Base-by-base conservation (phyloP, 306 rosid species). In the Urtica urens region DNA sequence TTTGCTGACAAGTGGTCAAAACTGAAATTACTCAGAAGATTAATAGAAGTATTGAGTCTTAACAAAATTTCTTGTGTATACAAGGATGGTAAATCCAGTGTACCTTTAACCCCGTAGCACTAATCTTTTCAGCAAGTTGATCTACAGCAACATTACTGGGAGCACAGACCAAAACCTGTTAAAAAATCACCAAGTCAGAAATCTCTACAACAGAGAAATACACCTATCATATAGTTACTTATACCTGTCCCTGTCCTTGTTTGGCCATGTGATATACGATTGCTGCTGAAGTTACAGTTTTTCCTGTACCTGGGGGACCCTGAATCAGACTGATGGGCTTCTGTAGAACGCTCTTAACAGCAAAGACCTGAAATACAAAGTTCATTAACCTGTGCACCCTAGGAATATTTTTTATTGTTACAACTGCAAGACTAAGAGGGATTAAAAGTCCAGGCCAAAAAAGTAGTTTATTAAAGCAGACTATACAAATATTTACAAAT, bases 221-320 rank as follows among this genome's bases (percentile, higher is more conserved):
- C 9, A 26, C 14, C 48, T 52, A 51, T 37, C n/a, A 14, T 23
- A 27, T 28, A 15, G 27, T 29, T 40, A 21, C 21, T 16, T 23
- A 14, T 11, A 84, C 97, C 86, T 92, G 99, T 27, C 99, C 99
- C 72, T 92, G 99, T 55, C 94, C 96, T 73, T 92, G 99, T 74
- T 92, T 92, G 57, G 99, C 99, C 99, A 92, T 92, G 81, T 92
- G 99, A 76, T 92, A 92, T 48, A 92, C 96, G 59, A 92, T 86
- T 28, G 99, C 99, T 39, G 99, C 99, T 60, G 99, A 92, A 29
- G 99, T 92, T 9, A 92, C 99, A 5, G 99, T 92, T 76, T 92
- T 92, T 5, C 99, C 99, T 29, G 99, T 92, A 46, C 99, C 99
- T 48, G 99, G 99, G 40, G 99, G 99, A 21, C 99, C 99, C 75